These are phyloP conservation scores for Hygrocybe punicea DNA, from an alignment of 768 basidiomycete genomes.

Conservation along the genomic window DNA sequence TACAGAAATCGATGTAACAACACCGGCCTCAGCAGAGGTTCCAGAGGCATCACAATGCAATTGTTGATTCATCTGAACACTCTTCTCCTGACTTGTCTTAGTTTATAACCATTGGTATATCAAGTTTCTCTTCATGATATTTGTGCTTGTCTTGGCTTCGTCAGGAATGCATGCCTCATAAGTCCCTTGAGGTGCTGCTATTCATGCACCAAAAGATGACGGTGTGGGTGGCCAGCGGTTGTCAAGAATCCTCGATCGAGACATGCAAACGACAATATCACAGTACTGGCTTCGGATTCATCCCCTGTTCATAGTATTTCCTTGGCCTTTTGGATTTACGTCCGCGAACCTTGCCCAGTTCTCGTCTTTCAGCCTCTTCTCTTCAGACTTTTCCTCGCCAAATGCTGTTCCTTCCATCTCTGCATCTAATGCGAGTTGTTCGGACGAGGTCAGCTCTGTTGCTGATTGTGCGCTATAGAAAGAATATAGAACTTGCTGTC, in stretches of 20 bases:
- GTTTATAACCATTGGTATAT: not conserved
- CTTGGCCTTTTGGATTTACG: conserved; percentile 81
- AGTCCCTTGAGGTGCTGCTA: too few relatives aligned
- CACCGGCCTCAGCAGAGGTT: conserved; percentile 59
- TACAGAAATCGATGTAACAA: conserved; percentile 89
- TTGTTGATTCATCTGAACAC: conserved; percentile 48
- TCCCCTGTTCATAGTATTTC: conserved; percentile 95
- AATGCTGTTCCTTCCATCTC: conserved; percentile 78
- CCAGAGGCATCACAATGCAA: conserved; percentile 86
- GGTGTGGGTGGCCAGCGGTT: too few relatives aligned
- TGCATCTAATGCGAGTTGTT: conserved; percentile 72
- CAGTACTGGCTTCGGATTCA: conserved; percentile 33
- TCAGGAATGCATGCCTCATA: too few relatives aligned
- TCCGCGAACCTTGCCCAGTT: conserved; percentile 91
- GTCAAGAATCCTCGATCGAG: too few relatives aligned
- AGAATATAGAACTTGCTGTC: not conserved
- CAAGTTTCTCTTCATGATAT: not conserved
- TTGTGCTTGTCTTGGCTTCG: too few relatives aligned
- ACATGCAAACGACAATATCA: too few relatives aligned
- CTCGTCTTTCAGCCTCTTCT: conserved; percentile 81
- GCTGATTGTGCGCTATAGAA: conserved; percentile 60
- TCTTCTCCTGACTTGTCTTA: conserved; percentile 6
- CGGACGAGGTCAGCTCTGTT: conserved; percentile 64
- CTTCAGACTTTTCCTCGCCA: conserved; percentile 67
- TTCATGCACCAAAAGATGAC: too few relatives aligned